Conservation (phyloP, 2,329 filamentous ascomycete genomes). For the Fusarium sublunatum region DNA sequence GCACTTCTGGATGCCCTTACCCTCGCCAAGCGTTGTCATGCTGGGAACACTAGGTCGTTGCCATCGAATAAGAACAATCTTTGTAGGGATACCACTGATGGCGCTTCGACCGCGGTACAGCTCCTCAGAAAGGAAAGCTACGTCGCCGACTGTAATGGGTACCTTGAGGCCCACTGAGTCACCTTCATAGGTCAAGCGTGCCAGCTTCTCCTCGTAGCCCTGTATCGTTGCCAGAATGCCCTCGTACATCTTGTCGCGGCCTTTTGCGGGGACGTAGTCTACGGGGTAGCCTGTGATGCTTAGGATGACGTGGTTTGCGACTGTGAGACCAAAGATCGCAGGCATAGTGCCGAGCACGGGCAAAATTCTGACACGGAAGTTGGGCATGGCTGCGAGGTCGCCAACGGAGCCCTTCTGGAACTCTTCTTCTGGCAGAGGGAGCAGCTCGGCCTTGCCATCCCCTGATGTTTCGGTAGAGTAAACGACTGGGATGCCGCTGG, state of each 20-base stretch:
- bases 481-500: slow-evolving; percentile 87
- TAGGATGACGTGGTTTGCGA: slow-evolving; percentile 93
- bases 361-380: slow-evolving; percentile 94
- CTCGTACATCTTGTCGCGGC: slow-evolving; percentile 92
- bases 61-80: slow-evolving; percentile 86
- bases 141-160: slow-evolving; percentile 81
- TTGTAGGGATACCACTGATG: slow-evolving; percentile 82
- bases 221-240: slow-evolving; percentile 81
- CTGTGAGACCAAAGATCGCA: slow-evolving; percentile 90
- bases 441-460: slow-evolving; percentile 88
- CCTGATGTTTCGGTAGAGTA: slow-evolving; percentile 92
- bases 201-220: slow-evolving; percentile 80
- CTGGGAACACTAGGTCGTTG: slow-evolving; percentile 70
- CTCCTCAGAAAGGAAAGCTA: slow-evolving; percentile 90
- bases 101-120: slow-evolving; percentile 85
- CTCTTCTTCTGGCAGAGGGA: slow-evolving; percentile 89
- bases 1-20: slow-evolving; percentile 79
- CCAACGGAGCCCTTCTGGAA: slow-evolving; percentile 86
- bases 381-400: slow-evolving; percentile 87
- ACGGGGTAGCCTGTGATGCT: slow-evolving; percentile 84
- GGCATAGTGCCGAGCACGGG: slow-evolving; percentile 98
- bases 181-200: slow-evolving; percentile 55
- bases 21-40: slow-evolving; percentile 69
- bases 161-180: slow-evolving; percentile 76
- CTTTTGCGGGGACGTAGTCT: slow-evolving; percentile 84